Percentiles rank a stretch among this genome's conserved stretches.
Evolutionary conservation across 257 asterid species (phyloP).

Genomic region (Perilla frutescens): DNA sequence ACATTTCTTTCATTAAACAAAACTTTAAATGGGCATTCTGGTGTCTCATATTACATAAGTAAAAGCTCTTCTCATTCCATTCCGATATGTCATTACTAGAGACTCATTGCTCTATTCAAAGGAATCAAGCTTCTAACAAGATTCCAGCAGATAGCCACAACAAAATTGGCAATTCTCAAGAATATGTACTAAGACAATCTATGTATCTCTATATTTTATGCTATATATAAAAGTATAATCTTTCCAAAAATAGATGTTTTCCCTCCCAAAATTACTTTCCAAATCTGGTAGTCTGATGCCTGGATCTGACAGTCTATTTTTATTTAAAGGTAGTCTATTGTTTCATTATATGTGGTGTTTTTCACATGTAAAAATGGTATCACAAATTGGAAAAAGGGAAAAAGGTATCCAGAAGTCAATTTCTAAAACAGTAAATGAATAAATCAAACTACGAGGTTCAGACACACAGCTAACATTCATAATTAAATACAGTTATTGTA

Average conservation of each 20-base stretch:
- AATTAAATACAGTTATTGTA: no score
- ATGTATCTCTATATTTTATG: background rate
- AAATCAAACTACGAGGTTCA: background rate
- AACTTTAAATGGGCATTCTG: background rate
- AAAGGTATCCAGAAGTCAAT: background rate
- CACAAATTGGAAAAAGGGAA: background rate
- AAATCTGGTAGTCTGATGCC: background rate
- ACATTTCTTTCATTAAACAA: background rate
- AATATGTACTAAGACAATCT: background rate
- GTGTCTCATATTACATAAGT: background rate
- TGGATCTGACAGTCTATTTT: background rate
- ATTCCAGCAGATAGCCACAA: slow-evolving; percentile 15
- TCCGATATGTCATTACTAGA: background rate
- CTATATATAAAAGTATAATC: background rate
- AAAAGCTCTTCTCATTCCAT: background rate
- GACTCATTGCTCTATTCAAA: background rate
- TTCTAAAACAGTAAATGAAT: background rate
- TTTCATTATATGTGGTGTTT: background rate
- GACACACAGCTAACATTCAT: no score
- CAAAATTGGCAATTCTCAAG: slow-evolving; percentile 11
- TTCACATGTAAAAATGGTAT: background rate
- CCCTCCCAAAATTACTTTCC: background rate
- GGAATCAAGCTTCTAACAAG: slow-evolving; percentile 10
- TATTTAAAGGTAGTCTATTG: background rate
- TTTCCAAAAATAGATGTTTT: background rate